Evolutionary conservation across 805 yeast species (phyloP).

Genomic region (Starmerella vitae): DNA sequence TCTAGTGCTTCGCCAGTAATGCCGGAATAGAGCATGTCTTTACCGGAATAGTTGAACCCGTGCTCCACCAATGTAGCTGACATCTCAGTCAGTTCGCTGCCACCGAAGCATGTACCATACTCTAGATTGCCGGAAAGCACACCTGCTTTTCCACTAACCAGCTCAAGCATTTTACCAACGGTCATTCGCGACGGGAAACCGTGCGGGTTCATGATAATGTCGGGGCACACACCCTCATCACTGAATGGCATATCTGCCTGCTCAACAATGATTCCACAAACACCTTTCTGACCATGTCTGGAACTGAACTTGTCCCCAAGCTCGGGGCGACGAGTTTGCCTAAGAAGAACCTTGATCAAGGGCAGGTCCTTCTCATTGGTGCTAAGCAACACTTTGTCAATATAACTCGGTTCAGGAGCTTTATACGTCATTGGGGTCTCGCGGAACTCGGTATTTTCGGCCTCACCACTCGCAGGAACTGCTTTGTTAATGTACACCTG

Average conservation of each 20-base stretch:
- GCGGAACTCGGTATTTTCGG: constrained; percentile 41
- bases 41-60: constrained; percentile 90
- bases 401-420: constrained; percentile 90
- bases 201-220: constrained; percentile 96
- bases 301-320: constrained; percentile 95
- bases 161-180: constrained; percentile 95
- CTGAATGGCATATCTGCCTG: constrained; percentile 95
- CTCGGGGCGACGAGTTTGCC: constrained; percentile 96
- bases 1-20: constrained; percentile 94
- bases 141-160: constrained; percentile 95
- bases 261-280: constrained; percentile 93
- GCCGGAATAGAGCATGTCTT: constrained; percentile 94
- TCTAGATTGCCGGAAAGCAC: constrained; percentile 81
- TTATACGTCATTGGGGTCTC: constrained; percentile 86
- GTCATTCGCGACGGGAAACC: constrained; percentile 99
- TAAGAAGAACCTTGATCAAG: constrained; percentile 71
- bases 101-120: constrained; percentile 98
- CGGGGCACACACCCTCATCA: constrained; percentile 85
- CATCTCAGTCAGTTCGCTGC: constrained; percentile 93
- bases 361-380: constrained; percentile 93
- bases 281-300: constrained; percentile 98
- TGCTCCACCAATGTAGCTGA: constrained; percentile 74
- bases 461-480: constrained; percentile 47
- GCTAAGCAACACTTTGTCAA: constrained; percentile 96
- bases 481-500: constrained; percentile 89